Base-by-base conservation (phyloP, 75 land plant species). In the Cupressus sempervirens region DNA sequence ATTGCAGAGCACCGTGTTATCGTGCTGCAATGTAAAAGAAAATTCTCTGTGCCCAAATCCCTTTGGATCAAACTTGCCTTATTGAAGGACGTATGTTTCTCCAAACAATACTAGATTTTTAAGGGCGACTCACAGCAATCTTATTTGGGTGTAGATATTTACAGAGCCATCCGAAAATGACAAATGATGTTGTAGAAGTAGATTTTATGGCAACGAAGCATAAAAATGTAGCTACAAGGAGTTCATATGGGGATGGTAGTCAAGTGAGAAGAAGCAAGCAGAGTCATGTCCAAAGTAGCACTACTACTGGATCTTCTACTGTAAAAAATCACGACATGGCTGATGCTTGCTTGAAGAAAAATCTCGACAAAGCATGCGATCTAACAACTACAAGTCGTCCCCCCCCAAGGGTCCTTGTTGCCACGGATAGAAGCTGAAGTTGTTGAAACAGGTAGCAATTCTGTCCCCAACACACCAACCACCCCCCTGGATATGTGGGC, bases 371-470 rank as follows among this genome's bases (percentile, higher is more conserved):
- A 79, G 50, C 26, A 43, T 76, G 43, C 8, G 26, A 36, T 20
- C 18, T 38, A 5, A 40, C 4, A 23, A 11, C 45, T 40, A 20
- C 79, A 18, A 38, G 2, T 76, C 30, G 40, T 79, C 50, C 46
- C 45, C n/a, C 81, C 5, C 30, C 32, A 41, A 8, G 23, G 48
- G 29, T n/a, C 81, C n/a, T 46, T n/a, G 26, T 79, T 26, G 10
- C 52, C 32, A 23, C 50, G 29, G 2, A 79, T 32, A n/a, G 50
- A 48, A 40, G 30, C 29, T 6, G 81, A 79, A 23, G 81, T 32
- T 41, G 81, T 79, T 43, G 81, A 79, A 79, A 45, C 81, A n/a
- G 45, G 50, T 16, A n/a, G 81, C 50, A 79, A 79, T n/a, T 79
- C 81, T 45, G 48, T 79, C 45, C 81, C 48, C 4, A 79, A 20